Percentiles rank a stretch among this genome's conserved stretches.
Evolutionary conservation across 441 rosid genomes (phyloP).

Genomic region (Gossypium davidsonii): DNA sequence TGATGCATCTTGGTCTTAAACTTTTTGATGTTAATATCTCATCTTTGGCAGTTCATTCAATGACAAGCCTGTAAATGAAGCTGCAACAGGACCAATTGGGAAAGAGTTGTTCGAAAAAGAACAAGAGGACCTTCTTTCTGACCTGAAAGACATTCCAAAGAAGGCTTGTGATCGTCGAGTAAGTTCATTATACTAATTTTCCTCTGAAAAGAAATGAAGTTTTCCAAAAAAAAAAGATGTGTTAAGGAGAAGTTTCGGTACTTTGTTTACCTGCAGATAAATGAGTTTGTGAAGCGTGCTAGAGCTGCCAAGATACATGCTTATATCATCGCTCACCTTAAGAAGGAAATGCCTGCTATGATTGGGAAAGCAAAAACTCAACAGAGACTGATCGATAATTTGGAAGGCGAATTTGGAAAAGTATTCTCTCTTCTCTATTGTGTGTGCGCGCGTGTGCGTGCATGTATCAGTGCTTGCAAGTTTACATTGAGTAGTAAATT

Average conservation of each 20-base stretch:
- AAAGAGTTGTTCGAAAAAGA: constrained; percentile 90
- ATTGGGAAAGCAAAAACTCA: constrained; percentile 92
- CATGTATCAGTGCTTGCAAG: neutral
- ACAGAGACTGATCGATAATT: constrained; percentile 67
- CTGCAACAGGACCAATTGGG: constrained; percentile 72
- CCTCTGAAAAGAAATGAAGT: neutral
- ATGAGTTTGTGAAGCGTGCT: constrained; percentile 92
- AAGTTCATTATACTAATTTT: constrained; percentile 25
- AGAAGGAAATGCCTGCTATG: constrained; percentile 88
- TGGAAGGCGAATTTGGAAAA: constrained; percentile 72
- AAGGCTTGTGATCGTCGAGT: constrained; percentile 98
- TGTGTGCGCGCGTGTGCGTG: neutral
- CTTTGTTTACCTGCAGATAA: constrained; percentile 45
- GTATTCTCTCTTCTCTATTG: constrained; percentile 24
- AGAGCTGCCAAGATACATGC: constrained; percentile 96
- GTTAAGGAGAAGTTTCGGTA: neutral
- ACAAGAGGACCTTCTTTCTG: constrained; percentile 85
- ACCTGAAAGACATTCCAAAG: constrained; percentile 88
- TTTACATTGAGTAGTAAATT: neutral
- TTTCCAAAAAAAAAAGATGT: neutral
- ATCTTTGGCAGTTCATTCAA: constrained; percentile 69
- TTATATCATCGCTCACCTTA: constrained; percentile 81
- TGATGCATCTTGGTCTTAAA: constrained; percentile 7
- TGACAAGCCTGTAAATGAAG: constrained; percentile 80
- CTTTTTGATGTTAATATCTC: constrained; percentile 7